phyloP scores from a whole-genome alignment of 2,329 filamentous ascomycete genomes.

The Colletotrichum lindemuthianum region DNA sequence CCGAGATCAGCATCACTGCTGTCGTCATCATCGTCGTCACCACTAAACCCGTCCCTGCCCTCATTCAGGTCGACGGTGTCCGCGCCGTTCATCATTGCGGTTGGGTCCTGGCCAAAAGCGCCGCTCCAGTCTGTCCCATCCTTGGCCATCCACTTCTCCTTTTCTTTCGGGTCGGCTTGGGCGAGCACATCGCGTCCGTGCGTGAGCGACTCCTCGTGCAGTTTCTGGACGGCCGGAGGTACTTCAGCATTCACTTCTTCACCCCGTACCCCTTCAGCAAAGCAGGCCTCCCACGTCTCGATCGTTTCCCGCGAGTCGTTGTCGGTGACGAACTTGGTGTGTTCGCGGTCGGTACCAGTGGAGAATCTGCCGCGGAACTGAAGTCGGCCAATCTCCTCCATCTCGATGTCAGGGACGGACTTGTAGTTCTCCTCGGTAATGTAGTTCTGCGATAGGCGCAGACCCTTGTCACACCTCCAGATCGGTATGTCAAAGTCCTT shows the following conservation, averaged over 20 bases:
- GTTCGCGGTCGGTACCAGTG: conserved; percentile 87
- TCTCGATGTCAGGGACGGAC: conserved; percentile 76
- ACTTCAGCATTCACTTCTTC: conserved; percentile 78
- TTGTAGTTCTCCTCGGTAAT: conserved; percentile 82
- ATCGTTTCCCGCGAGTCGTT: conserved; percentile 93
- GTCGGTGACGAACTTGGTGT: conserved; percentile 83
- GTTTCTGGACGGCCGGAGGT: conserved; percentile 74
- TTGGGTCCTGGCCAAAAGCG: conserved; percentile 83
- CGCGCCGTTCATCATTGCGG: conserved; percentile 52
- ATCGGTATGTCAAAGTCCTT: conserved; percentile 87
- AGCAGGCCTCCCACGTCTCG: conserved; percentile 93
- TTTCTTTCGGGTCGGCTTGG: conserved; percentile 75
- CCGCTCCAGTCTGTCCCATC: conserved; percentile 88
- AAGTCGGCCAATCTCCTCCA: conserved; percentile 83
- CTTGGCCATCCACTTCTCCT: conserved; percentile 80
- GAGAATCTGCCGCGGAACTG: conserved; percentile 87
- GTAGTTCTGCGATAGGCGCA: conserved; percentile 89
- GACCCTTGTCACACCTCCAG: conserved; percentile 81
- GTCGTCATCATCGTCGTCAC: conserved; percentile 49
- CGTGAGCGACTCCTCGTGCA: conserved; percentile 84
- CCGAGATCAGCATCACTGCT: conserved; percentile 57
- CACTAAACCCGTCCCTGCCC: conserved; percentile 50
- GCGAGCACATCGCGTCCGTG: conserved; percentile 85
- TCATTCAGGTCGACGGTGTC: conserved; percentile 45
- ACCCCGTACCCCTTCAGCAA: conserved; percentile 83